Conservation (phyloP, 495 filamentous ascomycete genomes). For the Amniculicola lignicola region DNA sequence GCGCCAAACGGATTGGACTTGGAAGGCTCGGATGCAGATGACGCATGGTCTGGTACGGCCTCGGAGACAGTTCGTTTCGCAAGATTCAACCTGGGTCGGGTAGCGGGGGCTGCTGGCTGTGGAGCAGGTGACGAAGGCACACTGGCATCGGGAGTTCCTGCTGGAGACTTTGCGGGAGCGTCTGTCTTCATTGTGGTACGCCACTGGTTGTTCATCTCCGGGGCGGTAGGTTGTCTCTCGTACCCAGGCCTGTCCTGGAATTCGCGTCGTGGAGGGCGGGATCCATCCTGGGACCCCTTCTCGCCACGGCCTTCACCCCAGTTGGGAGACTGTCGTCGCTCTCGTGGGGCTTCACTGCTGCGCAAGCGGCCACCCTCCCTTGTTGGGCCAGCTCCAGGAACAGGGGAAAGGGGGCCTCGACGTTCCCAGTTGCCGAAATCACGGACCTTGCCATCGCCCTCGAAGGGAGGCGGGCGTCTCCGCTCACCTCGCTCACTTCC, state of each 20-base stretch:
- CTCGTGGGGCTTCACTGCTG: conserved; percentile 59
- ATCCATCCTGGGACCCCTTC: conserved; percentile 67
- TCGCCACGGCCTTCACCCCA: conserved; percentile 75
- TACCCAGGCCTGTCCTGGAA: conserved; percentile 61
- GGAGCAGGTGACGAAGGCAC: conserved; percentile 63
- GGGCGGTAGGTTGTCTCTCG: conserved; percentile 74
- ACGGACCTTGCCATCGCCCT: conserved; percentile 76
- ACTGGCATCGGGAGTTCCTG: conserved; percentile 59
- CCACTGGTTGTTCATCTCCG: conserved; percentile 86
- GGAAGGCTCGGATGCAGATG: conserved; percentile 58
- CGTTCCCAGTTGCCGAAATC: conserved; percentile 95
- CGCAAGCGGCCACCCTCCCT: conserved; percentile 69
- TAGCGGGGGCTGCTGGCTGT: conserved; percentile 51
- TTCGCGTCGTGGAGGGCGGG: conserved; percentile 76
- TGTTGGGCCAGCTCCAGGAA: conserved; percentile 53
- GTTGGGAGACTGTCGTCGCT: conserved; percentile 68
- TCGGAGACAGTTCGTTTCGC: conserved; percentile 86
- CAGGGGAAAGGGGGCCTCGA: conserved; percentile 82
- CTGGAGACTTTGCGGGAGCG: conserved; percentile 46
- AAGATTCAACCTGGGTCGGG: conserved; percentile 76
- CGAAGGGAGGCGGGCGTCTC: conserved; percentile 43
- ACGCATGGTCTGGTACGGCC: conserved; percentile 50
- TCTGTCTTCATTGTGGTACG: conserved; percentile 79
- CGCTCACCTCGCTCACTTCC: conserved; percentile 50
- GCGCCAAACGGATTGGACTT: conserved; percentile 92